These are phyloP conservation scores for Xylaria sp. DNA, from an alignment of 2,329 filamentous ascomycete species.

Conservation along the genomic window DNA sequence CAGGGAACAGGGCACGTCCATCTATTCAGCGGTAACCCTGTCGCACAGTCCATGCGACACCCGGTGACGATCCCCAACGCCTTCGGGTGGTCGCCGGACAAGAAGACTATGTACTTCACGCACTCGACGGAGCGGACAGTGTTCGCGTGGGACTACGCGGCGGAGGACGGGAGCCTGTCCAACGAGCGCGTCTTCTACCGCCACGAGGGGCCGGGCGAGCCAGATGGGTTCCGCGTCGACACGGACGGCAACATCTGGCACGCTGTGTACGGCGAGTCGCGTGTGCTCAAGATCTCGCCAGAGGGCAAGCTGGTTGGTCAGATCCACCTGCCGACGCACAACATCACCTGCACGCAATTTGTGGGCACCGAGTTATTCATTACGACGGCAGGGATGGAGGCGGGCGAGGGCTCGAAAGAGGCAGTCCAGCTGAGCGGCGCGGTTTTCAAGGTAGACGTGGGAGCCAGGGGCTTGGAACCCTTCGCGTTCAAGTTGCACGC, in stretches of 20 bases:
- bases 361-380: constrained; percentile 77
- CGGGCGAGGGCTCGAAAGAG: constrained; percentile 66
- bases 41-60: constrained; percentile 63
- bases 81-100: constrained; percentile 77
- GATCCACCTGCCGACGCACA: constrained; percentile 76
- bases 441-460: constrained; percentile 79
- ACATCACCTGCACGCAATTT: constrained; percentile 83
- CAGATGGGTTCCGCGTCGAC: constrained; percentile 87
- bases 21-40: constrained; percentile 66
- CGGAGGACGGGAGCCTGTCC: constrained; percentile 62
- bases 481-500: constrained; percentile 65
- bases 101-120: constrained; percentile 80
- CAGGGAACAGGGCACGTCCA: constrained; percentile 68
- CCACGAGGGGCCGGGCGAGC: constrained; percentile 68
- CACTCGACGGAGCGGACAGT: constrained; percentile 76
- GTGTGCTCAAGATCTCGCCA: constrained; percentile 76
- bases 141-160: constrained; percentile 75
- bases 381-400: constrained; percentile 74
- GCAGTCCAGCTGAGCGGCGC: constrained; percentile 71
- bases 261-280: constrained; percentile 78
- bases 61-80: constrained; percentile 81
- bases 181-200: constrained; percentile 76
- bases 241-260: constrained; percentile 87
- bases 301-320: constrained; percentile 74
- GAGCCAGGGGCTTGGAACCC: constrained; percentile 66